Evolutionary conservation across 345 rosid species (phyloP), one percentile per base, ranked within the genome.

Genomic region (Pugionium dolabratum): DNA sequence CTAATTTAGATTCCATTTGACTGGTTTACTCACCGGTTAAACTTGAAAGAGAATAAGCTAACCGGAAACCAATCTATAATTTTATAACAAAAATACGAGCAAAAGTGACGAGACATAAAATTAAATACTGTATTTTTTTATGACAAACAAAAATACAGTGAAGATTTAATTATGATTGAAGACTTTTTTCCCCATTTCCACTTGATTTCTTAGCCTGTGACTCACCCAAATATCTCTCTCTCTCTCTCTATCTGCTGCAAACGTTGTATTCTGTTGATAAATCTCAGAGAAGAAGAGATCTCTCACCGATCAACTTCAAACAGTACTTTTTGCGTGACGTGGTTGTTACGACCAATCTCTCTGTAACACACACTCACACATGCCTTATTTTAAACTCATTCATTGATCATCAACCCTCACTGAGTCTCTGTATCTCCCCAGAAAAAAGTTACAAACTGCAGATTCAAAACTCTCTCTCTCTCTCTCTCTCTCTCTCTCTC

Each of bases 131-230:
- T 42, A 52, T 2, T 2, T 10, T 28, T 56, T 40, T 28, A 56
- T 37, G 44, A 4, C 31, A 39, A 56, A 37, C 4, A 9, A 56
- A 66, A 54, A 44, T n/a, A n/a, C n/a, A n/a, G n/a, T n/a, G n/a
- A 32, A 68, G 7, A 41, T 0, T 2, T 59, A 7, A 18, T 25
- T 25, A 63, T 62, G 58, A 62, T 9, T 46, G 2, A 10, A 47
- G 43, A 47, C n/a, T 31, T 68, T 69, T 53, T 53, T 49, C 36
- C 9, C 48, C 62, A 54, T 53, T 62, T 43, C 55, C 47, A 61
- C 56, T 70, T 70, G 62, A 70, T 54, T 45, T 55, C 4, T 71
- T 6, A 30, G 25, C 52, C n/a, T 71, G 75, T 47, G 69, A 70
- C 68, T 44, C 5, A 44, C 29, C 74, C 61, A 61, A 61, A 45